These are phyloP conservation scores for Plasmodium ovale DNA, from an alignment of 169 alveolate genomes.

Conservation along the genomic window DNA sequence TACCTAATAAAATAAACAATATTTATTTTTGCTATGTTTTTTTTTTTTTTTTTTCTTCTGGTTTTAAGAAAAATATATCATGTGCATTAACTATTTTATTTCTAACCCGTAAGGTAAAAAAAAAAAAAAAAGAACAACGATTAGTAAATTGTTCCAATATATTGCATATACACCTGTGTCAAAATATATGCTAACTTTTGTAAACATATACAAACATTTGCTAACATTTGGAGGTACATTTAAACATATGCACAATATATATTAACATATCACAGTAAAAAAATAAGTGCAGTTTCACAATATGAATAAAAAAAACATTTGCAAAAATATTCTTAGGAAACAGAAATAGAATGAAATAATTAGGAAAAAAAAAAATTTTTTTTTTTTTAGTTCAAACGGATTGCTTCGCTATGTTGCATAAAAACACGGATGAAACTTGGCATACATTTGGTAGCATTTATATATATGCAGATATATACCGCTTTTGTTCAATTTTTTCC, in stretches of 20 bases:
- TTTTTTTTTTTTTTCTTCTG: neutral
- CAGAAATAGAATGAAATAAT: conserved; percentile 33
- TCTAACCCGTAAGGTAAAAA: neutral
- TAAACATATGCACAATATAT: neutral
- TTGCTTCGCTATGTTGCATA: too few relatives aligned
- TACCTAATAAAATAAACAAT: neutral
- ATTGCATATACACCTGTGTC: too few relatives aligned
- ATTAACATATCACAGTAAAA: neutral
- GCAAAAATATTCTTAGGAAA: neutral
- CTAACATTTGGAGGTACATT: neutral
- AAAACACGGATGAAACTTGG: too few relatives aligned
- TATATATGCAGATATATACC: too few relatives aligned
- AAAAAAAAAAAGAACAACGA: conserved; percentile 3
- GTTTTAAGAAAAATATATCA: conserved; percentile 3
- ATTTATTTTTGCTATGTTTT: neutral
- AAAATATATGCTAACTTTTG: too few relatives aligned
- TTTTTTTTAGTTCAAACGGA: conserved; percentile 3
- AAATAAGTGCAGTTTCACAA: neutral
- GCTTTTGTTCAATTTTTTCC: too few relatives aligned
- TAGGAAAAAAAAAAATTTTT: conserved; percentile 8
- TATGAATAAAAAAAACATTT: neutral
- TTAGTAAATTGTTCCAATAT: too few relatives aligned
- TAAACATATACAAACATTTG: too few relatives aligned
- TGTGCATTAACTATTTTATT: conserved; percentile 14
- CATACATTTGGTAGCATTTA: too few relatives aligned